phyloP scores from a whole-genome alignment of 176 grass and related monocot genomes.

The Poa annua region DNA sequence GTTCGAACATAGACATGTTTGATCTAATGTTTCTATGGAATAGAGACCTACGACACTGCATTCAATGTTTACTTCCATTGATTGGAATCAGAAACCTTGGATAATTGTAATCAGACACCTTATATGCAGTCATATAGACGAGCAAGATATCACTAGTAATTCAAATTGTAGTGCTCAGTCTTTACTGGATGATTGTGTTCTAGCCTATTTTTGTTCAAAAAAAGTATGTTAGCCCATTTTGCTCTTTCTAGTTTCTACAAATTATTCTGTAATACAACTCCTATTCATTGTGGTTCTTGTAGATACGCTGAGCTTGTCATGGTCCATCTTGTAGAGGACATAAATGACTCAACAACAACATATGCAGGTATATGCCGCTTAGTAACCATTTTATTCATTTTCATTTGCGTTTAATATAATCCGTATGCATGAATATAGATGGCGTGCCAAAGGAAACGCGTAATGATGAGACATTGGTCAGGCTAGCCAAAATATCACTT shows the following conservation, averaged over 20 bases:
- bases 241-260: constrained; percentile 29
- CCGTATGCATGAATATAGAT: constrained; percentile 62
- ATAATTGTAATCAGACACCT: constrained; percentile 13
- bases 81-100: not conserved
- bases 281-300: constrained; percentile 40
- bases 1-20: not conserved
- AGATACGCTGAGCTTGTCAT: constrained; percentile 94
- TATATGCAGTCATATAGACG: not conserved
- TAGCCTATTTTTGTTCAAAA: not conserved
- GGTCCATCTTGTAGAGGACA: constrained; percentile 79
- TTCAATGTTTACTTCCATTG: not conserved
- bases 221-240: not conserved
- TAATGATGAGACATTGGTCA: constrained; percentile 78
- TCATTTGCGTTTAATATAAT: constrained; percentile 48
- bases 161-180: not conserved
- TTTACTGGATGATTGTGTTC: not conserved
- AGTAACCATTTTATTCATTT: constrained; percentile 32
- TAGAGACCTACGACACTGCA: not conserved
- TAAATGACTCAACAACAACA: constrained; percentile 51
- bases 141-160: constrained; percentile 11
- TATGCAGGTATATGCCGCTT: constrained; percentile 76
- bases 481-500: constrained; percentile 84
- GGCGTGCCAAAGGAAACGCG: constrained; percentile 94
- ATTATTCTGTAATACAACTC: constrained; percentile 19
- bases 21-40: constrained; percentile 10